phyloP scores from a whole-genome alignment of 2,329 filamentous ascomycete genomes.

The Penicillium sp. region DNA sequence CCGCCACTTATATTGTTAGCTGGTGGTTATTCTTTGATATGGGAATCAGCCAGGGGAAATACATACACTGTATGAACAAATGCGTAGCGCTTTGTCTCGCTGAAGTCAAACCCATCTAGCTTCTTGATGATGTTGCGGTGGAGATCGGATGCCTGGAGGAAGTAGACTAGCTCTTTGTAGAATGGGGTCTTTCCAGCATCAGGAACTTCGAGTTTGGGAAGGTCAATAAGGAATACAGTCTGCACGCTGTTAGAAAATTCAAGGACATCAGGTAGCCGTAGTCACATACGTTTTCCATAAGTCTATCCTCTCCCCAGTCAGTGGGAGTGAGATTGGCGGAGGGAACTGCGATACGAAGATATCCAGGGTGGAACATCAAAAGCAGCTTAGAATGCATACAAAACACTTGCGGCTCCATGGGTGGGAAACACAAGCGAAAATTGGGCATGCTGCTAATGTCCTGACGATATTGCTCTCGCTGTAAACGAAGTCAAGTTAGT shows the following conservation, averaged over 20 bases:
- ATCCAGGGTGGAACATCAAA: conserved; percentile 72
- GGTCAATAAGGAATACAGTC: conserved; percentile 88
- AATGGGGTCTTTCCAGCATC: conserved; percentile 54
- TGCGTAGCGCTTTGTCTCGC: conserved; percentile 65
- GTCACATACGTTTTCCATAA: conserved; percentile 74
- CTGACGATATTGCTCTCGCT: conserved; percentile 40
- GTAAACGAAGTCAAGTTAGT: background rate
- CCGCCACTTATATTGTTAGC: conserved; percentile 51
- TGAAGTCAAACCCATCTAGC: conserved; percentile 78
- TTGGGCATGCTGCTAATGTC: conserved; percentile 49
- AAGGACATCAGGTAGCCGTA: background rate
- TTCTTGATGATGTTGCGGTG: conserved; percentile 65
- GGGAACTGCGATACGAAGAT: conserved; percentile 78
- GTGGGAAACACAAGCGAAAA: conserved; percentile 74
- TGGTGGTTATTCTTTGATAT: conserved; percentile 4
- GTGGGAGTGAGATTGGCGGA: conserved; percentile 81
- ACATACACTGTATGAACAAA: conserved; percentile 84
- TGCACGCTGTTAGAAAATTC: conserved; percentile 33
- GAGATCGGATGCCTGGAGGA: conserved; percentile 66
- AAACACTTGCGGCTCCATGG: conserved; percentile 68
- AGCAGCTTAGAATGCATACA: conserved; percentile 95
- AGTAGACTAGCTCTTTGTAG: conserved; percentile 67
- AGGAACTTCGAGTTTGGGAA: conserved; percentile 55
- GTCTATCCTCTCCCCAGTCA: conserved; percentile 79
- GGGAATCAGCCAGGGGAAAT: background rate